Evolutionary conservation across 345 rosid genomes (phyloP), one percentile per base, ranked within the genome.

Genomic region (Eucalyptus pauciflora): DNA sequence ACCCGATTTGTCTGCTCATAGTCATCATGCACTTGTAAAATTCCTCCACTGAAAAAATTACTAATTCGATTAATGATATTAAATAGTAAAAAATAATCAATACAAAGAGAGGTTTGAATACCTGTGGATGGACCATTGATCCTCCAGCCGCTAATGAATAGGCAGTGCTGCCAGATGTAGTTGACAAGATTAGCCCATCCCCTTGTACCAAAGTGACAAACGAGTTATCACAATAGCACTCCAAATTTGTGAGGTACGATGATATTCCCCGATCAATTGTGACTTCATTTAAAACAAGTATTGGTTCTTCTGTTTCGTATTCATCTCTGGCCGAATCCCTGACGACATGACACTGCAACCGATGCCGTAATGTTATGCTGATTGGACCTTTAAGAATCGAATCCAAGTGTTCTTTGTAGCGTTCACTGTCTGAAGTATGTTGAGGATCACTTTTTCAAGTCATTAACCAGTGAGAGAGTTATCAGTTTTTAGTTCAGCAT

Each of bases 111-210:
- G n/a, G 85, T n/a, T 50, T 56, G 45, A 48, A 76, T 76, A 96
- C 99, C 98, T 98, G 99, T 24, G 99, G 99, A 90, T 98, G 99
- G 88, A 98, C 99, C 99, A 98, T 97, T 89, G 99, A 98, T 85
- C 99, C 99, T 88, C 99, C 99, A 86, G 99, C 99, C 24, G 99
- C 99, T 90, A 98, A 94, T 11, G 99, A 98, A 90, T 98, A 98
- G 62, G 99, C 99, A 41, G 99, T 98, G 93, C 99, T 98, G 69
- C 99, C 99, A 87, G 99, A 97, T 88, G 99, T 98, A 17, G 99
- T 98, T 49, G 99, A 94, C 60, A 98, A 90, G 89, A 98, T 98
- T 18, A 98, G 92, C 86, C 99, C 99, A 86, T 97, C 99, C 86
- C 99, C 99, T 97, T 98, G 99, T 79, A 98, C 99, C 41, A 95